Evolutionary conservation across 192 early-diverging fungal species (phyloP), one percentile per base, ranked within the genome.

Genomic region (Podila epigama): DNA sequence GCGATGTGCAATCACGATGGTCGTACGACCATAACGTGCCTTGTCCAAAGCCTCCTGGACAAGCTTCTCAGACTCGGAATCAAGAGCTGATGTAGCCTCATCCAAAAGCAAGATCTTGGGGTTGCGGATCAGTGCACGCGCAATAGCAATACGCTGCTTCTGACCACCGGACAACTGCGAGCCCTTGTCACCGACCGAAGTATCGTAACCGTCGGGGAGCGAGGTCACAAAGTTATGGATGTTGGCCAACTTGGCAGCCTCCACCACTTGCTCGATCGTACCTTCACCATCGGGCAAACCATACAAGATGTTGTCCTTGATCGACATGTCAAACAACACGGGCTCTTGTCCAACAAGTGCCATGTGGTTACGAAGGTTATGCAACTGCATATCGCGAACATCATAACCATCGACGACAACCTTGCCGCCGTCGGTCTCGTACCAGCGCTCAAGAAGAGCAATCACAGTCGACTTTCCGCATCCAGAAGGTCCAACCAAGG

Each of bases 281-380:
- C 70, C 75, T 13, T 68, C 63, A 4, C 63, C 51, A 22, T 79
- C 37, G 11, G 86, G 84, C 0, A 82, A 68, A 29, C 89, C 91
- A 70, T 93, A 97, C 8, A 81, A 82, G 55, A 98, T 95, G 86
- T 98, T 98, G 16, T 97, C 95, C 29, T 84, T 85, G 66, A 98
- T 92, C 28, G 89, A 85, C 75, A 93, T 81, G 82, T 96, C 93
- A 69, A 97, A 96, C 39, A 98, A 75, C 39, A 93, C 88, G 5
- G 96, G 96, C 83, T 97, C 96, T 77, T 98, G 96, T 27, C 91
- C 90, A 12, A 98, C 97, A n/a, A 98, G 81, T 18, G 94, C 91
- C 84, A 96, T 79, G 62, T 87, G 86, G 28, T 66, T 41, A 57
- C 97, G 89, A 27, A 97, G 82, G 40, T 89, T 85, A n/a, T 67